Conservation (phyloP, 2,329 filamentous ascomycete genomes). For the Fusarium sp. region DNA sequence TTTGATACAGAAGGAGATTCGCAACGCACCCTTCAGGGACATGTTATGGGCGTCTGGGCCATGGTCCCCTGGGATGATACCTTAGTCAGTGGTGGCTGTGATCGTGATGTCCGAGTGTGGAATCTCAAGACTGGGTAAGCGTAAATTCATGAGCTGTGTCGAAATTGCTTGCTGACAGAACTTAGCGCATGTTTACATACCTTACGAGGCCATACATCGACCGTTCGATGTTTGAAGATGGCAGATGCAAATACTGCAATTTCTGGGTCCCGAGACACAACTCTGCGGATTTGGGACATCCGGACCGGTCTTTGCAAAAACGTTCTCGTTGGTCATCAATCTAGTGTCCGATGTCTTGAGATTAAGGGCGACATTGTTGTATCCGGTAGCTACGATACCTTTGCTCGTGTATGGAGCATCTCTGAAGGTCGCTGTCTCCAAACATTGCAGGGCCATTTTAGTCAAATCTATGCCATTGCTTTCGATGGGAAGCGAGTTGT, state of each 20-base stretch:
- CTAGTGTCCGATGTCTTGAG: constrained; percentile 93
- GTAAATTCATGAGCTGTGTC: background rate
- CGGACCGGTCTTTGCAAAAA: constrained; percentile 88
- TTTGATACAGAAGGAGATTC: constrained; percentile 93
- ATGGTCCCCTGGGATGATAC: constrained; percentile 99
- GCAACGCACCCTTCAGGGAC: constrained; percentile 89
- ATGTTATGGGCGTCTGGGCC: constrained; percentile 99
- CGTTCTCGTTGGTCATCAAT: constrained; percentile 93
- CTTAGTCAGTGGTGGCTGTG: constrained; percentile 94
- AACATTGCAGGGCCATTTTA: constrained; percentile 94
- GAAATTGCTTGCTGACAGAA: constrained; percentile 37
- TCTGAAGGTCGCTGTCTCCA: constrained; percentile 93
- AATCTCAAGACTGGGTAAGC: constrained; percentile 90
- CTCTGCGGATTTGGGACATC: constrained; percentile 95
- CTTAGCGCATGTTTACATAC: constrained; percentile 80
- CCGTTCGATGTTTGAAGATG: constrained; percentile 97
- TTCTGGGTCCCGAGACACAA: constrained; percentile 95
- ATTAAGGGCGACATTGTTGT: constrained; percentile 97
- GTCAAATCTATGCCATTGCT: constrained; percentile 98
- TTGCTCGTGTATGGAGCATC: constrained; percentile 97
- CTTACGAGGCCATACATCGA: constrained; percentile 94
- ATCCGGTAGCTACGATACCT: constrained; percentile 98
- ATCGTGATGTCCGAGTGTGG: constrained; percentile 97
- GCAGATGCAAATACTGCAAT: constrained; percentile 94
- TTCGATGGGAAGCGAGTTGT: constrained; percentile 95